A percentile compares a stretch with the other conserved stretches of the same genome.
Evolutionary conservation across 2,329 filamentous ascomycete species (phyloP).

Genomic region (Aspergillus tamarii): DNA sequence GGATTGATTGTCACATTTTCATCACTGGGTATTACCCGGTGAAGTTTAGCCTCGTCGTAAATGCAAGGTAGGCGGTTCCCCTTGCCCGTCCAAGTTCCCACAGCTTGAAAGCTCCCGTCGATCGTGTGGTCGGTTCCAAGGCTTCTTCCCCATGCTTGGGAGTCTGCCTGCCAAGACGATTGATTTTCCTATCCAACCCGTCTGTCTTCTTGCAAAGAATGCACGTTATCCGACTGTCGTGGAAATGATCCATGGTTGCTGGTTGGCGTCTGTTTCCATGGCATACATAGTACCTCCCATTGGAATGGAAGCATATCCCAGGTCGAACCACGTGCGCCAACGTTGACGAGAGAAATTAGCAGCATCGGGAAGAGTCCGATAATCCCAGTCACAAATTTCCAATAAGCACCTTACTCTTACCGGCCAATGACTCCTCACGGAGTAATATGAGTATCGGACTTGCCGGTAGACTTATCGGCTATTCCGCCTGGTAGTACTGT

Average conservation of each 20-base stretch:
- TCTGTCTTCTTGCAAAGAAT: not conserved
- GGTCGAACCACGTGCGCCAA: not conserved
- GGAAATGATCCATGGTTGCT: not conserved
- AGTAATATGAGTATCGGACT: not conserved
- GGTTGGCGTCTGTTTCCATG: not conserved
- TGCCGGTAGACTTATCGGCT: not conserved
- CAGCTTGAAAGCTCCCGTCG: not conserved
- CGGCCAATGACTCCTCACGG: not conserved
- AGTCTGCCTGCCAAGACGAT: conserved; percentile 8
- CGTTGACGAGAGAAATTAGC: not conserved
- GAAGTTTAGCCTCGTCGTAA: not conserved
- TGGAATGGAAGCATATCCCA: not conserved
- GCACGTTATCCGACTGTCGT: not conserved
- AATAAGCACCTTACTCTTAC: conserved; percentile 5
- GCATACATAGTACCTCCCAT: not conserved
- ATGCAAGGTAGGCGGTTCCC: not conserved
- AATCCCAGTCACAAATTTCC: not conserved
- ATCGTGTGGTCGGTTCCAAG: not conserved
- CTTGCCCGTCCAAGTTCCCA: not conserved
- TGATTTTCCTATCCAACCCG: not conserved
- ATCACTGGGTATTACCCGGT: not conserved
- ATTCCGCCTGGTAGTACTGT: not conserved
- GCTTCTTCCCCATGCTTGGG: not conserved
- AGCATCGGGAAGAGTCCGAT: not conserved
- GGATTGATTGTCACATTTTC: not conserved